A percentile compares a stretch with the other conserved stretches of the same genome.
Conservation (phyloP, 345 rosid genomes). For the Citrus unshiu region DNA sequence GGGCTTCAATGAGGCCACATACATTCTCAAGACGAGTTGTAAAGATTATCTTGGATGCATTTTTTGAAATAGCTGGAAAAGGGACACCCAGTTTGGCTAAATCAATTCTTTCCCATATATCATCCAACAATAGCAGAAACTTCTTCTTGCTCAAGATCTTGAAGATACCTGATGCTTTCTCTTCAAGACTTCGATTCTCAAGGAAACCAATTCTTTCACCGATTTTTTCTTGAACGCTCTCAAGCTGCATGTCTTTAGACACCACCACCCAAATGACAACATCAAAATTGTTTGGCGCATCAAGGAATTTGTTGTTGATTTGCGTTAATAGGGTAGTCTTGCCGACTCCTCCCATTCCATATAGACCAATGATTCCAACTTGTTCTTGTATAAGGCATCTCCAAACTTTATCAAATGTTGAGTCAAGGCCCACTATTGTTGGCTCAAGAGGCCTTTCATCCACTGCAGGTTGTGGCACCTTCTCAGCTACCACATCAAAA, state of each 20-base stretch:
- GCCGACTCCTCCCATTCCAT: background rate
- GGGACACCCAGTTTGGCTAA: conserved; percentile 21
- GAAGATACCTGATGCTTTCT: background rate
- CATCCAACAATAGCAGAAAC: conserved; percentile 16
- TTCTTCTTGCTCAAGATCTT: conserved; percentile 1
- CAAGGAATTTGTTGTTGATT: background rate
- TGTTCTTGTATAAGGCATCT: background rate
- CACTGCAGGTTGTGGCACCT: background rate
- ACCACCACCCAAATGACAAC: background rate
- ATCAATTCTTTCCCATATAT: background rate
- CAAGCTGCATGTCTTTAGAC: background rate
- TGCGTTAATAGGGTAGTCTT: background rate
- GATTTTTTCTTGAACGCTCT: background rate
- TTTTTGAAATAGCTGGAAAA: background rate
- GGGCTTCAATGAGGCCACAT: conserved; percentile 23
- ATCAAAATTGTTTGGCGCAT: background rate
- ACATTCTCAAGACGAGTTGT: conserved; percentile 23
- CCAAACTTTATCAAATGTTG: background rate
- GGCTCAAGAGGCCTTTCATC: background rate
- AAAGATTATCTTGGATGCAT: conserved; percentile 19
- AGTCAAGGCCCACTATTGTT: background rate
- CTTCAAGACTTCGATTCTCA: background rate
- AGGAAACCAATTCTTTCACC: background rate
- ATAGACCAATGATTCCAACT: background rate
- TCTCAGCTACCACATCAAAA: background rate